Evolutionary conservation across 1,284 basidiomycete genomes (phyloP).

Genomic region (Moniliella sp.): DNA sequence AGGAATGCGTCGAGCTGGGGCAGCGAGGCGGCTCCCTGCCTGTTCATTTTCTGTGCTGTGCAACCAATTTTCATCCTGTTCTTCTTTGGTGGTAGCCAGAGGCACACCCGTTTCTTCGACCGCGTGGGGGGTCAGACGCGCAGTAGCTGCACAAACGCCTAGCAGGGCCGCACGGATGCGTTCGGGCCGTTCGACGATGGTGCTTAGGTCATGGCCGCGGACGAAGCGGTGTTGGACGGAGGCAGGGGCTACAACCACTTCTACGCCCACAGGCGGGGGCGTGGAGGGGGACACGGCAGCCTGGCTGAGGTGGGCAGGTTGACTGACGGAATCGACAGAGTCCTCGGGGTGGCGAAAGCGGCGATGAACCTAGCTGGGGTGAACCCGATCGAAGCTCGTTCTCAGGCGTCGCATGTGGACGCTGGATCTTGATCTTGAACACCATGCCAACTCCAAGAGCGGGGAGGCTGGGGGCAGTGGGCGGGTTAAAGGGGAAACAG

Average conservation of each 20-base stretch:
- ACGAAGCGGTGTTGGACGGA: slow-evolving; percentile 16
- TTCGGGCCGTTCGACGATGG: slow-evolving; percentile 29
- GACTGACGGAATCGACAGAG: no score
- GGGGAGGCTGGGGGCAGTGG: no score
- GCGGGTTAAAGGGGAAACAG: no score
- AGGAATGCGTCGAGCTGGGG: not conserved
- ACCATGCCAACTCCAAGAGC: no score
- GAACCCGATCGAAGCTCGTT: no score
- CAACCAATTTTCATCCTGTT: not conserved
- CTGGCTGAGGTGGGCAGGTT: no score
- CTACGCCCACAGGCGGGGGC: slow-evolving; percentile 10
- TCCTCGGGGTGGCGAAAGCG: no score
- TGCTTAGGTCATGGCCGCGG: slow-evolving; percentile 20
- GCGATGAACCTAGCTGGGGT: no score
- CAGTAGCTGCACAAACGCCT: slow-evolving; percentile 15
- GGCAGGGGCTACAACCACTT: not conserved
- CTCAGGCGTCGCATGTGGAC: no score
- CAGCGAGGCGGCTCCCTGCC: not conserved
- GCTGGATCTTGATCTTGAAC: no score
- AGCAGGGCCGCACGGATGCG: slow-evolving; percentile 23
- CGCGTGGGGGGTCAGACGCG: slow-evolving; percentile 2
- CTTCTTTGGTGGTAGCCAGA: not conserved
- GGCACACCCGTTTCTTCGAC: no score
- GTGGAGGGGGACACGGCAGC: slow-evolving; percentile 21
- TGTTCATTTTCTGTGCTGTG: not conserved